phyloP scores from a whole-genome alignment of 2,329 filamentous ascomycete species.

The Colletotrichum musicola region DNA sequence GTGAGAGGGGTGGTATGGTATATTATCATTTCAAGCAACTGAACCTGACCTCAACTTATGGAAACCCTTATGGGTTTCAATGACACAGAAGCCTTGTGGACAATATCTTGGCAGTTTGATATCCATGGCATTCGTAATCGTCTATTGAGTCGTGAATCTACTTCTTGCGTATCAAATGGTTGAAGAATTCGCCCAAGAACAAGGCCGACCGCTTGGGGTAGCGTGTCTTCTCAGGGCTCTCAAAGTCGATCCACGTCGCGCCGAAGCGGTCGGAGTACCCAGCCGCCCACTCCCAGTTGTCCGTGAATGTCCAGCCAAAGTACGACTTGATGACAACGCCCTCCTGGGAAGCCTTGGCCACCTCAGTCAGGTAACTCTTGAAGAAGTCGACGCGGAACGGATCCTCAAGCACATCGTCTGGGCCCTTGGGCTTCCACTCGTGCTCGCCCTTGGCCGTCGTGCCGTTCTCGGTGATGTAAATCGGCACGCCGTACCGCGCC shows the following conservation, averaged over 20 bases:
- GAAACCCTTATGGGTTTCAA: no score
- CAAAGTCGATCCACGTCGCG: slow-evolving; percentile 55
- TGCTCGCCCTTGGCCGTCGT: slow-evolving; percentile 56
- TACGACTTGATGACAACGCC: slow-evolving; percentile 55
- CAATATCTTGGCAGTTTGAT: no score
- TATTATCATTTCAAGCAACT: no score
- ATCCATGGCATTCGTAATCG: no score
- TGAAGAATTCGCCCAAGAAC: slow-evolving; percentile 47
- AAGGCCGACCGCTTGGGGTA: slow-evolving; percentile 50
- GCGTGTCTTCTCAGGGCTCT: slow-evolving; percentile 50
- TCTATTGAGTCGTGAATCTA: not conserved
- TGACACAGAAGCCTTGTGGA: no score
- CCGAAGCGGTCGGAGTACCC: slow-evolving; percentile 56
- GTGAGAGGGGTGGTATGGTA: no score
- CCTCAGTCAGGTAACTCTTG: slow-evolving; percentile 52
- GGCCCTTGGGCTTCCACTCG: slow-evolving; percentile 45
- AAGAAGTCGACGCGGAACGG: slow-evolving; percentile 54
- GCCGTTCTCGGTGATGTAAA: slow-evolving; percentile 58
- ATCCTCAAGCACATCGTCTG: slow-evolving; percentile 52
- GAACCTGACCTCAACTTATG: no score
- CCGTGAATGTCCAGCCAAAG: slow-evolving; percentile 57
- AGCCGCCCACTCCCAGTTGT: slow-evolving; percentile 60
- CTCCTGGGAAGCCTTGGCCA: slow-evolving; percentile 52
- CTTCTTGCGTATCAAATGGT: slow-evolving; percentile 43
- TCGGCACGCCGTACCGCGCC: slow-evolving; percentile 54